Evolutionary conservation across 306 rosid genomes (phyloP).

Genomic region (Albizia julibrissin): DNA sequence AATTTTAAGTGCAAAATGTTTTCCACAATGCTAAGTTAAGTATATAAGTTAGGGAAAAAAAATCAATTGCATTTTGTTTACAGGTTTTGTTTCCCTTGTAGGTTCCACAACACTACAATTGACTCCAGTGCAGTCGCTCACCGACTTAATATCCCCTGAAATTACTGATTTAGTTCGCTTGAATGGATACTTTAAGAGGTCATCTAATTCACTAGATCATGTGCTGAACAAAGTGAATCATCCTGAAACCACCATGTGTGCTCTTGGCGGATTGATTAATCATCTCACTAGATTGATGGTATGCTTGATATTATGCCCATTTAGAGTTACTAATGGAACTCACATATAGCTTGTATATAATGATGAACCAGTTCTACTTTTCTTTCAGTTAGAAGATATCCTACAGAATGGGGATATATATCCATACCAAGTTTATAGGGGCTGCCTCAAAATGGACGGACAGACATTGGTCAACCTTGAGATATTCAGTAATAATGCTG

Average conservation of each 20-base stretch:
- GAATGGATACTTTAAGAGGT: conserved; percentile 77
- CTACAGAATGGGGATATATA: conserved; percentile 71
- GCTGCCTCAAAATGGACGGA: conserved; percentile 97
- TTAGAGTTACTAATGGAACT: background rate
- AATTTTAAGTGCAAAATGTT: background rate
- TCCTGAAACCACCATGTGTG: conserved; percentile 60
- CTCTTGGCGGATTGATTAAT: conserved; percentile 77
- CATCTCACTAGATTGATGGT: conserved; percentile 93
- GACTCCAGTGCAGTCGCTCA: conserved; percentile 64
- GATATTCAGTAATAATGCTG: conserved; percentile 80
- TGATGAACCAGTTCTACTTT: conserved; percentile 30
- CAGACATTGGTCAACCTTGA: conserved; percentile 91
- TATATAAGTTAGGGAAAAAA: background rate
- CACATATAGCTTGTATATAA: conserved; percentile 22
- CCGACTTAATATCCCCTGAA: conserved; percentile 56
- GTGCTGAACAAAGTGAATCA: conserved; percentile 50
- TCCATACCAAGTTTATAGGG: conserved; percentile 80
- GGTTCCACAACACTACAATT: conserved; percentile 66
- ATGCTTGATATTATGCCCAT: conserved; percentile 37
- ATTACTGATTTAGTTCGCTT: conserved; percentile 58
- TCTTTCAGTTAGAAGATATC: conserved; percentile 71
- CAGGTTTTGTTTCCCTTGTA: conserved; percentile 42
- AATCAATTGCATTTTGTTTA: conserved; percentile 15
- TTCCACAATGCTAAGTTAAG: background rate
- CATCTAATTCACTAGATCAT: conserved; percentile 62